phyloP scores from a whole-genome alignment of 345 rosid genomes.

The Ceriops zippeliana region DNA sequence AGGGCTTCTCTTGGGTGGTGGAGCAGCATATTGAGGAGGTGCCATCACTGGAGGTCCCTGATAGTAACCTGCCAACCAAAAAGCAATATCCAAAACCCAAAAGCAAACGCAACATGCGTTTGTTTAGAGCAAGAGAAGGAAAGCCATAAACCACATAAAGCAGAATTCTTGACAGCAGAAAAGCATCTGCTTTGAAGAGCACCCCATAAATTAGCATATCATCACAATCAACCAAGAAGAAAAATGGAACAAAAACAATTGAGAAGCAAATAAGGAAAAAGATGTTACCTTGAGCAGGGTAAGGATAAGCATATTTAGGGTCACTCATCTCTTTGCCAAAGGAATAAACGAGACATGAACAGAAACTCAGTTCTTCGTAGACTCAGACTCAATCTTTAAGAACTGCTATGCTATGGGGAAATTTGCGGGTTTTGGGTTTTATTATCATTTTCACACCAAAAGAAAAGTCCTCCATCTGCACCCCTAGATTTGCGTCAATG shows the following conservation, averaged over 20 bases:
- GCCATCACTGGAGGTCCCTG: slow-evolving; percentile 53
- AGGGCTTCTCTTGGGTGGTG: slow-evolving; percentile 29
- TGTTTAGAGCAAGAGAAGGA: neutral
- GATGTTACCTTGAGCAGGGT: slow-evolving; percentile 30
- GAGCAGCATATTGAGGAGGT: slow-evolving; percentile 42
- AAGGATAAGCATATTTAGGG: slow-evolving; percentile 32
- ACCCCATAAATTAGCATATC: too few relatives aligned
- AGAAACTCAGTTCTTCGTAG: too few relatives aligned
- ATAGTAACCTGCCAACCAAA: slow-evolving; percentile 29
- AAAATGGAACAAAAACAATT: too few relatives aligned
- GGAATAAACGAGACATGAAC: neutral
- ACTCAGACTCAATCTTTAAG: too few relatives aligned
- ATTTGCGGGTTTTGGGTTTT: too few relatives aligned
- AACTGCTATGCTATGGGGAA: too few relatives aligned
- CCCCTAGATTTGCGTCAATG: too few relatives aligned
- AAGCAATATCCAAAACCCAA: neutral
- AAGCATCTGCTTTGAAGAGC: too few relatives aligned
- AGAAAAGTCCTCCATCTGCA: too few relatives aligned
- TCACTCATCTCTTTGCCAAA: slow-evolving; percentile 17
- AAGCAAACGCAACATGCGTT: neutral
- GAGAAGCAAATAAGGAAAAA: neutral
- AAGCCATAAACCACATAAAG: neutral
- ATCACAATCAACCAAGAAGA: too few relatives aligned
- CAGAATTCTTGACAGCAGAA: too few relatives aligned
- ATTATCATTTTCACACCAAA: too few relatives aligned